A percentile compares a stretch with the other conserved stretches of the same genome.
Conservation (phyloP, 1,284 basidiomycete species). For the Hemileccinum hortonii region DNA sequence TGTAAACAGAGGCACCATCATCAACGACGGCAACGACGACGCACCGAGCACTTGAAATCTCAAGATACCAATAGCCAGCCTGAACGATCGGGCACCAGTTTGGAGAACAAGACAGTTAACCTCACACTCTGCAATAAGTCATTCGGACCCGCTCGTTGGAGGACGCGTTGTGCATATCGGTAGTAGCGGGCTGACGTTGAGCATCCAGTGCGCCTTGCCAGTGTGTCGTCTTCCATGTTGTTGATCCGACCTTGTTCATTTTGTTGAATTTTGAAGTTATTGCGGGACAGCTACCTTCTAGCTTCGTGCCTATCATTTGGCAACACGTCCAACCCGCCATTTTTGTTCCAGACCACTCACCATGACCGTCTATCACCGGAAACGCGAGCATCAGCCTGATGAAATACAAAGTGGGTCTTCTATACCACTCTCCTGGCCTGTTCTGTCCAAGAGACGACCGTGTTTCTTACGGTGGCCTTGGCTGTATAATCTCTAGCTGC, state of each 20-base stretch:
- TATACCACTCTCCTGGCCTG: conserved; percentile 22
- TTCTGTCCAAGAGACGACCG: conserved; percentile 12
- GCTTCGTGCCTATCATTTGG: background rate
- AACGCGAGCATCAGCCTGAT: conserved; percentile 68
- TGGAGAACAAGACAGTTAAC: too few relatives aligned
- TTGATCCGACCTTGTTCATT: background rate
- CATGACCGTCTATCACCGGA: conserved; percentile 78
- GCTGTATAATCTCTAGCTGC: conserved; percentile 56
- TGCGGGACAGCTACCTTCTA: background rate
- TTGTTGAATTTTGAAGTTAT: background rate
- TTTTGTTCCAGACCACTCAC: background rate
- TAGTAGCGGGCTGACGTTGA: background rate
- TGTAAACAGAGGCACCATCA: too few relatives aligned
- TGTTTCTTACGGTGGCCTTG: conserved; percentile 37
- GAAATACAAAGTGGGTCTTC: conserved; percentile 61
- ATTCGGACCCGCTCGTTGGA: background rate
- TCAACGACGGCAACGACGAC: too few relatives aligned
- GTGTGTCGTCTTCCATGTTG: background rate
- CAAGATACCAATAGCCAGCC: too few relatives aligned
- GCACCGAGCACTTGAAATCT: too few relatives aligned
- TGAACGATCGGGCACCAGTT: too few relatives aligned
- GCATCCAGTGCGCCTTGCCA: conserved; percentile 10
- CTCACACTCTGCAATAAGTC: background rate
- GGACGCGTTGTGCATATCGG: background rate
- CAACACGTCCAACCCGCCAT: background rate